Percentiles rank a stretch among this genome's conserved stretches.
phyloP scores from a whole-genome alignment of 495 filamentous ascomycete species.

The Chaetomium cochliodes region DNA sequence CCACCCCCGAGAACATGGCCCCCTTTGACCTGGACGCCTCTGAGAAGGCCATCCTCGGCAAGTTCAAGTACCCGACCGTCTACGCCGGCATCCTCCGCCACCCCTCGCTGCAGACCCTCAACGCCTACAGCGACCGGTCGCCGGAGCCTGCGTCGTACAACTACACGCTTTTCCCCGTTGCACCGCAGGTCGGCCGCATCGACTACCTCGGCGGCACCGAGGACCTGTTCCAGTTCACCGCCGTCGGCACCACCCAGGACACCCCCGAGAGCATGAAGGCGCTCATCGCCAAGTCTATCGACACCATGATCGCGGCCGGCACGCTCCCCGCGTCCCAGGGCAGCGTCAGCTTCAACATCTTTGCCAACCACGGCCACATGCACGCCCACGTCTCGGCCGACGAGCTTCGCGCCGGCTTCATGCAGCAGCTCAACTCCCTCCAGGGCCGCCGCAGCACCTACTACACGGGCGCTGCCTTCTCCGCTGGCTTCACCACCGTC shows the following conservation, averaged over 20 bases:
- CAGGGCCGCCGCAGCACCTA: constrained; percentile 51
- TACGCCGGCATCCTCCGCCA: constrained; percentile 37
- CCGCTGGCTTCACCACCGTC: constrained; percentile 13
- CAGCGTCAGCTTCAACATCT: constrained; percentile 26
- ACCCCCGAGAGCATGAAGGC: constrained; percentile 28
- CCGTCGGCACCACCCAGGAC: constrained; percentile 12
- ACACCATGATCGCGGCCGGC: constrained; percentile 31
- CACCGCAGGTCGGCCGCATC: constrained; percentile 20
- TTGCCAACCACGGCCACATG: constrained; percentile 26
- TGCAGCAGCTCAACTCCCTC: constrained; percentile 45
- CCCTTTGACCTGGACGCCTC: constrained; percentile 36
- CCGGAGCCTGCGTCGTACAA: constrained; percentile 18
- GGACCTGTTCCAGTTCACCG: constrained; percentile 19
- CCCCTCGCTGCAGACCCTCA: constrained; percentile 13
- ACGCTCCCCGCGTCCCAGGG: constrained; percentile 23
- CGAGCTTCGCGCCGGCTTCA: constrained; percentile 49
- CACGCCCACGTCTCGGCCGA: constrained; percentile 27
- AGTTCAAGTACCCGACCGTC: constrained; percentile 34
- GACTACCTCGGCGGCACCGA: constrained; percentile 19
- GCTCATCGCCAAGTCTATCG: constrained; percentile 31
- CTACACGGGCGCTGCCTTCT: constrained; percentile 46
- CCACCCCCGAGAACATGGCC: constrained; percentile 31
- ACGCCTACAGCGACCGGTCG: constrained; percentile 22
- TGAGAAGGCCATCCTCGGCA: constrained; percentile 35
- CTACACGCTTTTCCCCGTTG: constrained; percentile 19